Percentiles rank a stretch among this genome's conserved stretches.
Evolutionary conservation across 2,329 filamentous ascomycete species (phyloP).

Genomic region (Pseudocercospora pini-densiflorae): DNA sequence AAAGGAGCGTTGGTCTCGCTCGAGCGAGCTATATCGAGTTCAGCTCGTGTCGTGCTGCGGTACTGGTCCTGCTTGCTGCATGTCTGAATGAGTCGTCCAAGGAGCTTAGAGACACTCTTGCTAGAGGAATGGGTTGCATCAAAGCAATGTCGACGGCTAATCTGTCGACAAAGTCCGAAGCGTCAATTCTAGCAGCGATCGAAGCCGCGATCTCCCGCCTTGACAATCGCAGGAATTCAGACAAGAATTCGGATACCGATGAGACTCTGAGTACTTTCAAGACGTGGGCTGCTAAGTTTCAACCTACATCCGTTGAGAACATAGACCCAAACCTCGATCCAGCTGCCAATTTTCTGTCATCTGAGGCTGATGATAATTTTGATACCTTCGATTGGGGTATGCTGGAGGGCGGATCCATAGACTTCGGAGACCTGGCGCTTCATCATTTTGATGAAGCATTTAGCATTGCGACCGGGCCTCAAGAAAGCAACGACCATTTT

Average conservation of each 20-base stretch:
- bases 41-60: conserved; percentile 42
- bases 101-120: conserved; percentile 30
- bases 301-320: not conserved
- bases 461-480: conserved; percentile 19
- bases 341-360: not conserved
- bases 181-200: conserved; percentile 39
- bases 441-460: conserved; percentile 26
- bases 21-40: conserved; percentile 44
- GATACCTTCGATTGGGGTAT: conserved; percentile 23
- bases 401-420: conserved; percentile 20
- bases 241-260: conserved; percentile 9
- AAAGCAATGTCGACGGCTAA: conserved; percentile 39
- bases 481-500: not conserved
- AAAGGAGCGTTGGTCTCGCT: conserved; percentile 36
- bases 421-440: conserved; percentile 18
- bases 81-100: conserved; percentile 36
- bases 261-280: conserved; percentile 23
- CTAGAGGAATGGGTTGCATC: conserved; percentile 38
- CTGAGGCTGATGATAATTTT: conserved; percentile 7
- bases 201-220: conserved; percentile 29
- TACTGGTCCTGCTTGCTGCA: conserved; percentile 43
- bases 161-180: conserved; percentile 41
- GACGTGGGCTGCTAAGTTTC: conserved; percentile 20
- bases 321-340: not conserved
- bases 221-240: conserved; percentile 9